Evolutionary conservation across 768 basidiomycete genomes (phyloP), one percentile per base, ranked within the genome.

Genomic region (Trametes sanguinea): DNA sequence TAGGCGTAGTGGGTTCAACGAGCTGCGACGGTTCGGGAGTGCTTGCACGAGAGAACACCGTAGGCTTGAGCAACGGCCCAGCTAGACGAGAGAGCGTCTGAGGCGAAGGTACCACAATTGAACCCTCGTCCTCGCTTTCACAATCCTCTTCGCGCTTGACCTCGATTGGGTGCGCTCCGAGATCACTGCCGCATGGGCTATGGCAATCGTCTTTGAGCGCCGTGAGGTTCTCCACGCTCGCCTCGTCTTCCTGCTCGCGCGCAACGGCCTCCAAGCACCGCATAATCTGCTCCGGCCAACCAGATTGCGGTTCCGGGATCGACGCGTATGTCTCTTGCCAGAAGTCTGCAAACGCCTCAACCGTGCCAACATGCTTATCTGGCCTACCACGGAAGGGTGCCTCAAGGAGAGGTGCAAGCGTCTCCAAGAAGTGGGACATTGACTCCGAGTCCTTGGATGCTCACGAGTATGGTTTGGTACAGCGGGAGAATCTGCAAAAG

Each of bases 391-490:
- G 64, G 65, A 93, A 88, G 29, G 83, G 81, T 2, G 88, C 83
- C 62, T 80, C 82, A 7, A 92, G 67, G 2, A 90, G 67, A 6
- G 79, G 71, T 0, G 77, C 75, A n/a, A 89, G 72, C 1, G 70
- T 63, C n/a, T 78, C 75, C 32, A 91, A 73, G n/a, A 76, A 75
- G 6, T 72, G 67, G 11, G 75, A n/a, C 43, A 0, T 73, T 75
- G 4, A 68, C 69, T 0, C 83, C 80, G 3, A 87, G 74, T 3
- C 75, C 74, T 61, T 81, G 82, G 35, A 89, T 76, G 55, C 78
- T 75, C 55, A 86, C 66, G 44, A 90, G 68, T 39, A 81, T 73
- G 11, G 81, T 84, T 68, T 89, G 80, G 66, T 91, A 93, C 53
- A 91, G 68, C 0, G 84, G 80, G 13, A 88, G 69, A 59, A 89